phyloP scores from a whole-genome alignment of 2,329 filamentous ascomycete species.

The Westerdykella aurantiaca region DNA sequence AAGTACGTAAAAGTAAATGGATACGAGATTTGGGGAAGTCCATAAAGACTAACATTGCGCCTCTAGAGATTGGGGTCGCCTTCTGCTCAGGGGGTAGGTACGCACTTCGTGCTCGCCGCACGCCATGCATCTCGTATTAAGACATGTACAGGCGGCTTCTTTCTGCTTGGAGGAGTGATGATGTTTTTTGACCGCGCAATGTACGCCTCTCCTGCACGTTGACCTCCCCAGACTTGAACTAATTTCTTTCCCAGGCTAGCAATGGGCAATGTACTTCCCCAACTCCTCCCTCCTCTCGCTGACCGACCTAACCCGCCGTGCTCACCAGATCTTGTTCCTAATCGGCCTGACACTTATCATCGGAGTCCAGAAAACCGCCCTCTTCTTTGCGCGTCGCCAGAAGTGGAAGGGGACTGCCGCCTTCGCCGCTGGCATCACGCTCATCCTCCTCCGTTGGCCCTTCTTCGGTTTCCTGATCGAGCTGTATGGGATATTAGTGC shows the following conservation, averaged over 20 bases:
- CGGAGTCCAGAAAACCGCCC: conserved; percentile 79
- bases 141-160: conserved; percentile 68
- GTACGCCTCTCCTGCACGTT: conserved; percentile 47
- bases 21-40: conserved; percentile 4
- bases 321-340: conserved; percentile 81
- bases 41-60: conserved; percentile 6
- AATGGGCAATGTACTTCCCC: conserved; percentile 77
- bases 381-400: conserved; percentile 91
- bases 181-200: conserved; percentile 98
- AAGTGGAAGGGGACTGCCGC: conserved; percentile 88
- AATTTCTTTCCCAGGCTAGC: conserved; percentile 59
- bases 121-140: conserved; percentile 4
- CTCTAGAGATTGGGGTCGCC: conserved; percentile 84
- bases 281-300: conserved; percentile 1
- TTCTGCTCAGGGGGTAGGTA: conserved; percentile 95
- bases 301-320: conserved; percentile 3
- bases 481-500: conserved; percentile 82
- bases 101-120: conserved; percentile 7
- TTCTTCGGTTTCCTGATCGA: conserved; percentile 87
- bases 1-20: conserved; percentile 55
- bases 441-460: conserved; percentile 88
- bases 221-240: not conserved
- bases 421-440: conserved; percentile 73
- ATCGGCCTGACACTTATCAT: conserved; percentile 95
- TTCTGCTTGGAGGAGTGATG: conserved; percentile 88